phyloP scores from a whole-genome alignment of 2,329 filamentous ascomycete species.

The Pestalotiopsis sp. region DNA sequence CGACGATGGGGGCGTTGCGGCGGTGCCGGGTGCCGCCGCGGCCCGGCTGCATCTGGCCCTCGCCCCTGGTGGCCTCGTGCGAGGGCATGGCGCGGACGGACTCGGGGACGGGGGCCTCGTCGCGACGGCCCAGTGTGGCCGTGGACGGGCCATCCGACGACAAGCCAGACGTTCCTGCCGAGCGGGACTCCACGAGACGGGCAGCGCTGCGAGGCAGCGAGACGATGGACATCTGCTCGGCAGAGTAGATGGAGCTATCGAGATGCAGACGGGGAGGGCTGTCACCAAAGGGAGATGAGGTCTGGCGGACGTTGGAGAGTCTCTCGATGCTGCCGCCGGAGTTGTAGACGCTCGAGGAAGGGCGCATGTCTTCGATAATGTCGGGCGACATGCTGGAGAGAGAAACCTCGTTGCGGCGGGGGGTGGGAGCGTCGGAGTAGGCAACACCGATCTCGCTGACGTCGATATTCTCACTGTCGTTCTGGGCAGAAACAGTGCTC shows the following conservation, averaged over 20 bases:
- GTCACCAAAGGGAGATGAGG: background rate
- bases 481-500: background rate
- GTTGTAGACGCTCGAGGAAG: background rate
- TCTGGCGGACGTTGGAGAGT: background rate
- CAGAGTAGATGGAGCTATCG: background rate
- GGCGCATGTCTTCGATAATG: background rate
- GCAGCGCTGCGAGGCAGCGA: background rate
- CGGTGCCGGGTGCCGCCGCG: too few relatives aligned
- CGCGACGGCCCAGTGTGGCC: background rate
- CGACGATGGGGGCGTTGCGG: too few relatives aligned
- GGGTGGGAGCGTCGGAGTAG: background rate
- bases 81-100: background rate
- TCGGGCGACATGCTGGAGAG: background rate
- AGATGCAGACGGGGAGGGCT: background rate
- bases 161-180: background rate
- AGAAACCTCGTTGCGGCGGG: background rate
- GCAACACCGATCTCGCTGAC: background rate
- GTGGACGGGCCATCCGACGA: background rate
- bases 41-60: too few relatives aligned
- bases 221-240: background rate
- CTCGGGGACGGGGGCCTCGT: background rate
- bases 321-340: background rate
- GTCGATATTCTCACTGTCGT: background rate
- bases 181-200: background rate
- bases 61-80: background rate